A percentile compares a stretch with the other conserved stretches of the same genome.
Conservation (phyloP, 2,329 filamentous ascomycete species). For the Colletotrichum sp. region DNA sequence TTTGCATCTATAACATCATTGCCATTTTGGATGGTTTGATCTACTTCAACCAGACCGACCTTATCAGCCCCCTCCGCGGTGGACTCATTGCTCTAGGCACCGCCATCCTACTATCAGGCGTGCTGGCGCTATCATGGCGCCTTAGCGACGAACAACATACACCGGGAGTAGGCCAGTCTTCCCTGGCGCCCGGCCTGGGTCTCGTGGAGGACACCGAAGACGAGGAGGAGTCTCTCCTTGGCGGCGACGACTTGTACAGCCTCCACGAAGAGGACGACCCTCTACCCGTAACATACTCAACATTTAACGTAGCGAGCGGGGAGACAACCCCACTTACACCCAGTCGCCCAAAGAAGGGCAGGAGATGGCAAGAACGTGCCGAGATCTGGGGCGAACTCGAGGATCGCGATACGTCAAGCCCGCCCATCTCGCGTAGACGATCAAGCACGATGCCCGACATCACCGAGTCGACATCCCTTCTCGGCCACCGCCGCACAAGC, state of each 20-base stretch:
- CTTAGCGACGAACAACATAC: conserved; percentile 78
- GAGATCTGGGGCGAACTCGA: conserved; percentile 91
- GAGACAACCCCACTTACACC: conserved; percentile 44
- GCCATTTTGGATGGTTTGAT: conserved; percentile 97
- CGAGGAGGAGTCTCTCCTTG: conserved; percentile 62
- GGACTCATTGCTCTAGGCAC: conserved; percentile 87
- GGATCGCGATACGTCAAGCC: conserved; percentile 64
- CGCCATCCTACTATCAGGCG: conserved; percentile 82
- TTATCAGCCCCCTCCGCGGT: conserved; percentile 77
- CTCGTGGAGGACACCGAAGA: conserved; percentile 74
- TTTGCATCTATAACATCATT: conserved; percentile 99
- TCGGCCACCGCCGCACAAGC: conserved; percentile 29
- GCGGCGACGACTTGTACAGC: conserved; percentile 50
- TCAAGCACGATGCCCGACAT: conserved; percentile 54
- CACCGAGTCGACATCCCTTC: conserved; percentile 45
- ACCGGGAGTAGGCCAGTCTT: conserved; percentile 67
- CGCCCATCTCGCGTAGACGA: conserved; percentile 45
- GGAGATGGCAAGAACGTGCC: conserved; percentile 68
- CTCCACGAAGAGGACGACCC: conserved; percentile 46
- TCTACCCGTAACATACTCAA: conserved; percentile 47
- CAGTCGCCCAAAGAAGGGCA: conserved; percentile 50
- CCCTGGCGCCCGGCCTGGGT: conserved; percentile 82
- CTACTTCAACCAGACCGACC: conserved; percentile 89
- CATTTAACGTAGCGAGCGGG: conserved; percentile 46
- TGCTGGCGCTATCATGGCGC: conserved; percentile 92